Percentiles rank a stretch among this genome's conserved stretches.
phyloP scores from a whole-genome alignment of 805 yeast species.

The Hanseniaspora guilliermondii region DNA sequence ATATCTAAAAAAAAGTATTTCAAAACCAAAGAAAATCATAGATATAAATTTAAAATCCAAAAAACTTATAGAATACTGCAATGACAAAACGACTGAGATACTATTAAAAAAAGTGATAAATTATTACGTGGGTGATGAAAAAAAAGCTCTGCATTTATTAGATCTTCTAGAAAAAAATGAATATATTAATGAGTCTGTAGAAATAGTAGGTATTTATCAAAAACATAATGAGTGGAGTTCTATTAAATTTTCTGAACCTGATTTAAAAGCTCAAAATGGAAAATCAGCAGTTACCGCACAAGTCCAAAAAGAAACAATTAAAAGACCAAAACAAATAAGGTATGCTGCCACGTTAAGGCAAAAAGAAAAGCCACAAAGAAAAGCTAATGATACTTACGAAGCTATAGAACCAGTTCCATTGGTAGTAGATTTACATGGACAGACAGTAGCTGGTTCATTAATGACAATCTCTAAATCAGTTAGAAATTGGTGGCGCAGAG shows the following conservation, averaged over 20 bases:
- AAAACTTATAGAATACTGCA: not conserved
- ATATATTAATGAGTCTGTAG: conserved; percentile 16
- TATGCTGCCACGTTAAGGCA: not conserved
- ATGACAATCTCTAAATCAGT: conserved; percentile 29
- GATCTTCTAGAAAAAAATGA: not conserved
- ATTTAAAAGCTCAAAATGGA: not conserved
- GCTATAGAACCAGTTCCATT: conserved; percentile 18
- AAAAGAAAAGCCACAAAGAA: not conserved
- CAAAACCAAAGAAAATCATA: not conserved
- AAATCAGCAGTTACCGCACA: not conserved
- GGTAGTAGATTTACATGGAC: conserved; percentile 45
- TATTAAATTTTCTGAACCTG: not conserved
- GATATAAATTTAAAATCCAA: not conserved
- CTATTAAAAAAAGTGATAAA: not conserved
- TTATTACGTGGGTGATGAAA: conserved; percentile 6
- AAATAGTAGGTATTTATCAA: conserved; percentile 27
- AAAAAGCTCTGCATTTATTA: not conserved
- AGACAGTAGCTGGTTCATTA: conserved; percentile 38
- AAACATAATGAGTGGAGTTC: conserved; percentile 27
- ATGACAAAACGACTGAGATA: not conserved
- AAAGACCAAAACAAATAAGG: not conserved
- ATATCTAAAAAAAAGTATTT: not conserved
- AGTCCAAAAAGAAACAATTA: not conserved
- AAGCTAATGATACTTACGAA: not conserved
- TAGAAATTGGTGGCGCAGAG: conserved; percentile 52